Percentiles rank a stretch among this genome's conserved stretches.
These are phyloP conservation scores for Hymenoscyphus linearis DNA, from an alignment of 2,329 filamentous ascomycete species.

Conservation along the genomic window DNA sequence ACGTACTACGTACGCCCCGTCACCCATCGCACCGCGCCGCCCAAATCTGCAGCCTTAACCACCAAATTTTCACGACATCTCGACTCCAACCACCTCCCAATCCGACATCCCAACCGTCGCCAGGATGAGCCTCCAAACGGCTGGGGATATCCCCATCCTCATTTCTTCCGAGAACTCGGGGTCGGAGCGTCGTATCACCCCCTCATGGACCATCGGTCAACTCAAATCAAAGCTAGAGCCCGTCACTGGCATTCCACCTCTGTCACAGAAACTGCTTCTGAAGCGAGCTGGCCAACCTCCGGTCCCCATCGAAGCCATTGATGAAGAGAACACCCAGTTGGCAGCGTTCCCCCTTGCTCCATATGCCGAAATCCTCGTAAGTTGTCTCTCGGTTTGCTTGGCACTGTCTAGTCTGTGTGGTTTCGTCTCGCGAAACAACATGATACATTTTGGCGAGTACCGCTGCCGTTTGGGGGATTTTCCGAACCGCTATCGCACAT, in stretches of 20 bases:
- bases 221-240: slow-evolving; percentile 86
- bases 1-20: too few species aligned
- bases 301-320: slow-evolving; percentile 60
- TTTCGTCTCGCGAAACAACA: slow-evolving; percentile 7
- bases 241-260: slow-evolving; percentile 84
- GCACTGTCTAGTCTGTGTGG: background rate
- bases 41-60: background rate
- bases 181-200: slow-evolving; percentile 86
- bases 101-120: background rate
- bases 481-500: background rate
- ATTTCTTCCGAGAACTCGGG: slow-evolving; percentile 71
- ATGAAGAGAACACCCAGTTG: slow-evolving; percentile 67
- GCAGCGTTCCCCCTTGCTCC: slow-evolving; percentile 61
- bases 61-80: background rate
- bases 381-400: slow-evolving; percentile 34
- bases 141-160: slow-evolving; percentile 70
- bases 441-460: slow-evolving; percentile 4
- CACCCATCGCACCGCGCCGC: too few species aligned
- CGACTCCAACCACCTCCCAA: background rate
- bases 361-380: slow-evolving; percentile 76
- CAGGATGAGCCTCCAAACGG: slow-evolving; percentile 36
- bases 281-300: slow-evolving; percentile 56
- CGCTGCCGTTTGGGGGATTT: slow-evolving; percentile 4
- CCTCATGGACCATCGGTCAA: slow-evolving; percentile 81
- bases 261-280: slow-evolving; percentile 69